Evolutionary conservation across 305 asterid genomes (phyloP).

Genomic region (Fraxinus angustifolia): DNA sequence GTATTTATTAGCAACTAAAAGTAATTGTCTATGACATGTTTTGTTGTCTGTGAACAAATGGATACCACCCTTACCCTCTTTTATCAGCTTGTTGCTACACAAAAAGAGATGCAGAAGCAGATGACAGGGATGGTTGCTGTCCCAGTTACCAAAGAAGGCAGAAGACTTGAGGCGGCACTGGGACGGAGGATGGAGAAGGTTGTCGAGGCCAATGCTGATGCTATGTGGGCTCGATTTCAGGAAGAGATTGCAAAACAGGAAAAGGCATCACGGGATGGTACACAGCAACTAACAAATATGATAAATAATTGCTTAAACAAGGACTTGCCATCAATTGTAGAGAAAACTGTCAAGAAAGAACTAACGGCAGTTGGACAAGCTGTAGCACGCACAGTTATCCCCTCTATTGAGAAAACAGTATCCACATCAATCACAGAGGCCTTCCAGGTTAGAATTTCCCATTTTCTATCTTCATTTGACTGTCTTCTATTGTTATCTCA

Average conservation of each 20-base stretch:
- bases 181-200: slow-evolving; percentile 71
- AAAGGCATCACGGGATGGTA: slow-evolving; percentile 61
- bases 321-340: slow-evolving; percentile 67
- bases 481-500: slow-evolving; percentile 19
- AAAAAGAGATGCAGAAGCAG: slow-evolving; percentile 84
- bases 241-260: slow-evolving; percentile 84
- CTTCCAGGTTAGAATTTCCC: slow-evolving; percentile 61
- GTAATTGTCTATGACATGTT: neutral
- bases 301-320: slow-evolving; percentile 59
- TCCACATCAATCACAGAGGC: slow-evolving; percentile 60
- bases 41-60: slow-evolving; percentile 1
- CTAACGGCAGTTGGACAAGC: slow-evolving; percentile 64
- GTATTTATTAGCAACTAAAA: slow-evolving; percentile 1
- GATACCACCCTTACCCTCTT: slow-evolving; percentile 13
- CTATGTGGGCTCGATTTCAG: slow-evolving; percentile 77
- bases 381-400: slow-evolving; percentile 62
- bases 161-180: slow-evolving; percentile 69
- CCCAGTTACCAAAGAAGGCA: slow-evolving; percentile 76
- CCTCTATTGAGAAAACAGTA: slow-evolving; percentile 68
- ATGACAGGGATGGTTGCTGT: slow-evolving; percentile 49
- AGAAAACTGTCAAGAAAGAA: slow-evolving; percentile 74
- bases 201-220: slow-evolving; percentile 74
- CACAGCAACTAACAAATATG: slow-evolving; percentile 54
- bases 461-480: slow-evolving; percentile 15
- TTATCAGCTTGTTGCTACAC: slow-evolving; percentile 54